Evolutionary conservation across 2,329 filamentous ascomycete genomes (phyloP).

Genomic region (Epichloe amarillans): DNA sequence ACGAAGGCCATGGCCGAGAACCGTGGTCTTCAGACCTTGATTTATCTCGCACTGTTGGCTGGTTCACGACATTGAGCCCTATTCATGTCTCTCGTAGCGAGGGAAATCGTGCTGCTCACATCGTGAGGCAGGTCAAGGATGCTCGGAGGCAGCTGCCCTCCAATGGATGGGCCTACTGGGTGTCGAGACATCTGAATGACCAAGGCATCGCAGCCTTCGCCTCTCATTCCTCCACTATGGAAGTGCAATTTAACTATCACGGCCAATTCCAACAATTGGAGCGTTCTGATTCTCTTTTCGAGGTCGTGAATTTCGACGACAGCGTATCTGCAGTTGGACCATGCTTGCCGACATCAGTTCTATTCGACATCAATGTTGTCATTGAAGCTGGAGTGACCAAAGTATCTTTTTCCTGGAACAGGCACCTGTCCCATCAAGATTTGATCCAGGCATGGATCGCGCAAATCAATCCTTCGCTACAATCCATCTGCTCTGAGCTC

Average conservation of each 20-base stretch:
- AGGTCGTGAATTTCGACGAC: constrained; percentile 6
- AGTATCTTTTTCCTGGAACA: constrained; percentile 1
- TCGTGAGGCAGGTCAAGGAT: constrained; percentile 1
- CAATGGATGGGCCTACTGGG: constrained; percentile 4
- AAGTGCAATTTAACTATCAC: constrained; percentile 7
- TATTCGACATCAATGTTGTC: constrained; percentile 1
- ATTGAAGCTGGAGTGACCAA: constrained; percentile 1
- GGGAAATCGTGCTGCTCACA: not conserved
- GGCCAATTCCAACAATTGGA: constrained; percentile 8
- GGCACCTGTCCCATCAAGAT: constrained; percentile 1
- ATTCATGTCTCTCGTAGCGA: constrained; percentile 5
- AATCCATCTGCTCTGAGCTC: not conserved
- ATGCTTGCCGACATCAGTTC: not conserved
- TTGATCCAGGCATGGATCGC: not conserved
- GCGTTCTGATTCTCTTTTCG: constrained; percentile 8
- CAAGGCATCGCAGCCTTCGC: not conserved
- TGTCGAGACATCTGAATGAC: not conserved
- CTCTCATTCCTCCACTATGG: constrained; percentile 2
- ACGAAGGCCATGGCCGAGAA: constrained; percentile 15
- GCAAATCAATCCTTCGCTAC: not conserved
- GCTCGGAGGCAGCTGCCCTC: not conserved
- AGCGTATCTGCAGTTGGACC: not conserved
- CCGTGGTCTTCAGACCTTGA: constrained; percentile 16
- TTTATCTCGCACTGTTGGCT: constrained; percentile 22
- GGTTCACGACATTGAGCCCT: constrained; percentile 25